Evolutionary conservation across 2,329 filamentous ascomycete species (phyloP), one percentile per base, ranked within the genome.

Genomic region (Cercospora janseana): DNA sequence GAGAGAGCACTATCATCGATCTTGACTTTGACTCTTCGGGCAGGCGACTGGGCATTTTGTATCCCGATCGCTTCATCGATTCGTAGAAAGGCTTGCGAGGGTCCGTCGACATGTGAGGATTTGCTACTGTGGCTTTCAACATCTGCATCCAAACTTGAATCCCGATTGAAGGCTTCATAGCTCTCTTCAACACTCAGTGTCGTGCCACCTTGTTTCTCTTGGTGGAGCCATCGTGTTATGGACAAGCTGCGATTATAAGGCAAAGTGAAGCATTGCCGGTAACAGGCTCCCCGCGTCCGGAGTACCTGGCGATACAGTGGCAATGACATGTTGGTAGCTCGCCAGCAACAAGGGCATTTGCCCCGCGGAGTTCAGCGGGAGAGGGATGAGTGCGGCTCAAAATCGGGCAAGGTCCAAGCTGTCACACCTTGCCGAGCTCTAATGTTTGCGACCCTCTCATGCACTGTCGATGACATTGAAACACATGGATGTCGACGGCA

Each of bases 401-500:
- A 40, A 40, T 20, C 35, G 21, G n/a, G 18, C 21, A 18, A 23
- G 24, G 26, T n/a, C 42, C 28, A 29, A 46, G 42, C 32, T 37
- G 10, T 34, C 48, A 24, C 20, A n/a, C 15, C n/a, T 26, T 40
- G 4, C 26, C n/a, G n/a, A 8, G 5, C 6, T 38, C 6, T 23
- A 40, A 40, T 26, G n/a, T n/a, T n/a, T n/a, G n/a, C n/a, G n/a
- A n/a, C n/a, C n/a, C 21, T 13, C 10, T 24, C 35, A 40, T 40
- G 35, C 35, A 24, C 35, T 23, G 21, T 26, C 24, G 31, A 42
- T 24, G 15, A 46, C 26, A 27, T 48, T 47, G 29, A 23, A 40
- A 37, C 44, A 47, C 63, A 78, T 82, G 80, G 71, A 86, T 86
- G 82, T 83, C 81, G 72, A 73, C 75, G 66, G 75, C 80, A 60